Evolutionary conservation across 148 eudicot species (phyloP).

Genomic region (Rhododendron griersonianum): DNA sequence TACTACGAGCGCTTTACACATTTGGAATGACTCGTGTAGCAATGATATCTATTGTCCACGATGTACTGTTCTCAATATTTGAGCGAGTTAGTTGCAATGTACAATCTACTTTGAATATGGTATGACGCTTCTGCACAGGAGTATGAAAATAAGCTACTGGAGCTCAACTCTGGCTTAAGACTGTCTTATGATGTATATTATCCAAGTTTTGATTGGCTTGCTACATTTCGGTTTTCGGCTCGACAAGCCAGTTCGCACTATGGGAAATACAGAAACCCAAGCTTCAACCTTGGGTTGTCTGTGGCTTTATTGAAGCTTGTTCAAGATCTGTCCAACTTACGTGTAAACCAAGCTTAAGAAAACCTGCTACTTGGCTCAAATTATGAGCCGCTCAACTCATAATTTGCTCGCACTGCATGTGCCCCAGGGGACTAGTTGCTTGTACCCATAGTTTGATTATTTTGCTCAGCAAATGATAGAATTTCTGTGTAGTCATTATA

Average conservation of each 20-base stretch:
- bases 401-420: not conserved
- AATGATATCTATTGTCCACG: not conserved
- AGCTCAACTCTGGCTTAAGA: not conserved
- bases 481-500: not conserved
- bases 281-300: not conserved
- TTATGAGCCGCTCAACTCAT: not conserved
- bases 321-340: not conserved
- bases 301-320: not conserved
- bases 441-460: not conserved
- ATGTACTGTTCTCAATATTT: not conserved
- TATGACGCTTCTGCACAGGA: not conserved
- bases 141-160: not conserved
- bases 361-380: not conserved
- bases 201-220: not conserved
- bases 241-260: not conserved
- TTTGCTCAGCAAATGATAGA: not conserved
- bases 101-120: not conserved
- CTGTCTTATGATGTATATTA: not conserved
- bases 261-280: not conserved
- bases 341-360: not conserved
- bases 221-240: not conserved
- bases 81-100: not conserved
- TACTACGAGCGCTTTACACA: not conserved
- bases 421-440: not conserved
- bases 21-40: not conserved